phyloP scores from a whole-genome alignment of 331 rosid genomes.

The Cydonia oblonga region DNA sequence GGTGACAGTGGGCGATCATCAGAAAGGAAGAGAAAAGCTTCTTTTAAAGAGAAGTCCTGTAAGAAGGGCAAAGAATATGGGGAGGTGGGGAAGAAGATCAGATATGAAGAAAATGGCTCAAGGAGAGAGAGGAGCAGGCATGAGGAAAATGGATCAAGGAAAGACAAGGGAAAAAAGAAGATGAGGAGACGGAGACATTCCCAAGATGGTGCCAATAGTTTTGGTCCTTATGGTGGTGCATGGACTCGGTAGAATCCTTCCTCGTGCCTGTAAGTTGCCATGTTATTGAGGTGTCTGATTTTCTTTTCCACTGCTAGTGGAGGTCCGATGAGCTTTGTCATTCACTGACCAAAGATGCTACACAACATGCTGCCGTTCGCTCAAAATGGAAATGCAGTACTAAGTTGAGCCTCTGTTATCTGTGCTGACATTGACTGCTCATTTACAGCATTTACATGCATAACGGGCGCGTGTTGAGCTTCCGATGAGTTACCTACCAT shows the following conservation, averaged over 20 bases:
- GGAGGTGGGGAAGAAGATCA: conserved; percentile 6
- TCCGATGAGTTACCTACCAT: too few species aligned
- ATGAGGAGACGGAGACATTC: conserved; percentile 14
- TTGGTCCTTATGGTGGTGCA: conserved; percentile 2
- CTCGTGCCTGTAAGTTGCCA: not conserved
- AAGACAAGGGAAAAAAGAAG: conserved; percentile 30
- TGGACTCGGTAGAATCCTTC: not conserved
- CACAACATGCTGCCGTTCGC: not conserved
- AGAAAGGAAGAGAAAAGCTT: conserved; percentile 48
- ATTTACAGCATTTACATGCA: not conserved
- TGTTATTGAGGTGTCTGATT: not conserved
- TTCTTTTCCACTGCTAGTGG: not conserved
- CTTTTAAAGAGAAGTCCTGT: conserved; percentile 28
- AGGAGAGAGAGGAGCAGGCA: conserved; percentile 9
- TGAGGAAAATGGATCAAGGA: conserved; percentile 32
- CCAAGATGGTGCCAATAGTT: conserved; percentile 18
- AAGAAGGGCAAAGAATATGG: conserved; percentile 43
- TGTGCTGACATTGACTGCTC: not conserved
- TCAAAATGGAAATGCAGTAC: not conserved
- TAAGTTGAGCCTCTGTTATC: not conserved
- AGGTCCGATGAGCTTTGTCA: not conserved
- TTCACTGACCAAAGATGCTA: not conserved
- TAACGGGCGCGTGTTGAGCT: not conserved
- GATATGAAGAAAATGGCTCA: conserved; percentile 16
- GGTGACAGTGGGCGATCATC: conserved; percentile 27